A percentile compares a stretch with the other conserved stretches of the same genome.
Conservation (phyloP, 2,329 filamentous ascomycete genomes). For the Scorias spongiosa region DNA sequence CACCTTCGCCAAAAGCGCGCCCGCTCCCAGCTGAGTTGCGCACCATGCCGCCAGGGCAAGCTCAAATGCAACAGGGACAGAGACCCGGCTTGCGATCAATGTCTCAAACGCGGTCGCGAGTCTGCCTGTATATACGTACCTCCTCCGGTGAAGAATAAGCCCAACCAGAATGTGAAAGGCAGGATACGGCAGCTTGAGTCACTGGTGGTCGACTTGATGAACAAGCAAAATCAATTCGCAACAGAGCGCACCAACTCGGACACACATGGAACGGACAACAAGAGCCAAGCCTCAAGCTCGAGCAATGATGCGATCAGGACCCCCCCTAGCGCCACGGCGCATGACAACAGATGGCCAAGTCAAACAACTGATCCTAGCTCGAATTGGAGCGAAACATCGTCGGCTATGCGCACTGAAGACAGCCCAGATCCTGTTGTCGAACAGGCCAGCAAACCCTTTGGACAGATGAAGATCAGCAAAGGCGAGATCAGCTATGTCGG, state of each 20-base stretch:
- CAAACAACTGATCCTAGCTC: conserved; percentile 6
- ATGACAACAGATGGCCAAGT: too few relatives aligned
- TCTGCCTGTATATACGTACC: conserved; percentile 18
- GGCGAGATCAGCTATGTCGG: conserved; percentile 67
- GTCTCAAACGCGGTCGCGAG: conserved; percentile 20
- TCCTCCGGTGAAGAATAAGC: conserved; percentile 17
- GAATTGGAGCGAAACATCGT: not conserved
- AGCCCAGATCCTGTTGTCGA: conserved; percentile 1
- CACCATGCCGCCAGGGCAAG: conserved; percentile 21
- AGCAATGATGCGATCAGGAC: conserved; percentile 3
- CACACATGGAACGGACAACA: conserved; percentile 1
- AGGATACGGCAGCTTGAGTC: conserved; percentile 20
- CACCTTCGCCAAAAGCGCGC: conserved; percentile 22
- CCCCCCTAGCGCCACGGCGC: conserved; percentile 12
- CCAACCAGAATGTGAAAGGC: conserved; percentile 20
- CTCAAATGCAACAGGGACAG: conserved; percentile 21
- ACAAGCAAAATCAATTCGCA: conserved; percentile 10
- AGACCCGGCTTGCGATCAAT: conserved; percentile 23
- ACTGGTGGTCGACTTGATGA: conserved; percentile 22
- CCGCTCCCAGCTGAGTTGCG: conserved; percentile 22
- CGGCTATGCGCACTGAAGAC: not conserved
- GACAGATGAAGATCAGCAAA: conserved; percentile 65
- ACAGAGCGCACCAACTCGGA: conserved; percentile 1
- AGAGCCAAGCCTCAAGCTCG: not conserved
- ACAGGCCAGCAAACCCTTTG: conserved; percentile 53